Evolutionary conservation across 2,329 filamentous ascomycete species (phyloP).

Genomic region (Amauroascus verrucosus): DNA sequence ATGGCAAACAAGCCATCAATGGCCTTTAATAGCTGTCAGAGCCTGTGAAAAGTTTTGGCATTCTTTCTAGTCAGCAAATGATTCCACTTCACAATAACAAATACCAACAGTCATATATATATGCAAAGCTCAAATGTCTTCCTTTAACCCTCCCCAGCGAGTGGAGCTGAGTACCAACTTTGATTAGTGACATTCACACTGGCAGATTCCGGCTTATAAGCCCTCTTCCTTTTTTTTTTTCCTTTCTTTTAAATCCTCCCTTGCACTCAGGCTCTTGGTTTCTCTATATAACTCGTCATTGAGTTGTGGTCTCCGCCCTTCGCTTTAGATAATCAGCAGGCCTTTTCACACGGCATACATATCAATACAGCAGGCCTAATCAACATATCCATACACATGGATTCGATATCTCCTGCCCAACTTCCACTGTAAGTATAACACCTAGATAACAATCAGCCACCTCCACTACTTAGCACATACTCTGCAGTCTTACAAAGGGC

Average conservation of each 20-base stretch:
- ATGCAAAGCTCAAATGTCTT: background rate
- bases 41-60: background rate
- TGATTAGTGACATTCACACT: too few relatives aligned
- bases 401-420: background rate
- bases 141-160: background rate
- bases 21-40: background rate
- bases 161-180: background rate
- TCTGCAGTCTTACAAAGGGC: slow-evolving; percentile 11
- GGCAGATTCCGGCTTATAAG: background rate
- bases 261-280: background rate
- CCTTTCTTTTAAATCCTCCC: background rate
- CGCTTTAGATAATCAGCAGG: background rate
- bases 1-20: background rate
- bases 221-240: background rate
- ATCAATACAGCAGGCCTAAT: background rate
- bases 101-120: background rate
- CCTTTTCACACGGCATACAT: background rate
- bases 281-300: background rate
- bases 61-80: background rate
- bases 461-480: background rate
- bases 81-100: background rate
- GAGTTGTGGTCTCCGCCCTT: background rate
- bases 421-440: background rate
- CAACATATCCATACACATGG: background rate
- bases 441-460: background rate